Evolutionary conservation across 2,329 filamentous ascomycete genomes (phyloP), one percentile per base, ranked within the genome.

Genomic region (Diaporthe helianthi): DNA sequence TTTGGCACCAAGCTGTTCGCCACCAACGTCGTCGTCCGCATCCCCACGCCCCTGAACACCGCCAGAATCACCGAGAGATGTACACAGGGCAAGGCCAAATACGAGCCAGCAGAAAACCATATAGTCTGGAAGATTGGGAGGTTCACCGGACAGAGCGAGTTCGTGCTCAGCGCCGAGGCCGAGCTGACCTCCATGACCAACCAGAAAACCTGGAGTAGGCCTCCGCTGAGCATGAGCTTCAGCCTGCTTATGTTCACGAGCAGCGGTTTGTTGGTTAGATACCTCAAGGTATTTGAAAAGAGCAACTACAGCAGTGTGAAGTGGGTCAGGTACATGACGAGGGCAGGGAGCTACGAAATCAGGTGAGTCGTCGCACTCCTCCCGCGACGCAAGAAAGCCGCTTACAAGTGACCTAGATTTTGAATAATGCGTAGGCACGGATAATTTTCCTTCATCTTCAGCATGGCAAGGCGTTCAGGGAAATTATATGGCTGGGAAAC

Each of bases 241-340:
- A 96, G 92, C 72, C 81, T 99, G 76, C 86, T 99, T 76, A 99
- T 99, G 97, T 99, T 99, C 78, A 99, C 96, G 24, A 97, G 93
- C 78, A 97, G 92, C 0, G 96, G 96, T 0, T 79, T 99, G 77
- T 79, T 99, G 73, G 96, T 99, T 69, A 86, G 97, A 61, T 99
- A 99, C 80, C 82, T 99, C 69, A 99, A 99, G 83, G 96, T 99
- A 1, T 99, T 99, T 83, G 96, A 99, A 84, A 99, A 99, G 89
- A 96, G 89, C 81, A 98, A 98, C 81, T 99, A 99, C 80, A 97
- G 93, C 72, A 97, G 94, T 78, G 96, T 99, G 60, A 99, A 99
- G 81, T 99, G 96, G 96, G 96, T 99, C 75, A 86, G 96, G 75
- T 99, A 99, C 81, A 98, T 99, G 96, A 99, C 96, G 22, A 90